phyloP scores from a whole-genome alignment of 805 yeast species.

The Hanseniaspora meyeri region DNA sequence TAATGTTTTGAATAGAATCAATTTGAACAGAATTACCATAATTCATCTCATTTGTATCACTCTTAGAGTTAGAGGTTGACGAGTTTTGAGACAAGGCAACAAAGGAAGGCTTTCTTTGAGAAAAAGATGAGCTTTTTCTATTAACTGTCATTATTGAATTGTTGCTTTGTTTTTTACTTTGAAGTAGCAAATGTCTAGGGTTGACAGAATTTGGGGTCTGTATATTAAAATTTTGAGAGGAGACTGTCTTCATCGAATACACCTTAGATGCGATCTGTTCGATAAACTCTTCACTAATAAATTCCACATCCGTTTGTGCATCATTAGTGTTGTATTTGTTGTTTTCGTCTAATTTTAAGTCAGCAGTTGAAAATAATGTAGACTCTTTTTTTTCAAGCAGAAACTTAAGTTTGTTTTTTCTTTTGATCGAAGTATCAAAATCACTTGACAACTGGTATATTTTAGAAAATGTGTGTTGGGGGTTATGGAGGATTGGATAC shows the following conservation, averaged over 20 bases:
- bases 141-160: conserved; percentile 9
- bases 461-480: not conserved
- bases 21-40: conserved; percentile 14
- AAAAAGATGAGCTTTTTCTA: not conserved
- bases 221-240: not conserved
- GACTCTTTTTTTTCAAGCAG: conserved; percentile 14
- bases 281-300: not conserved
- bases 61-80: conserved; percentile 18
- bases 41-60: conserved; percentile 20
- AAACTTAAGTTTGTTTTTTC: conserved; percentile 17
- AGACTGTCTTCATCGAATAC: not conserved
- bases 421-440: not conserved
- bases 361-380: conserved; percentile 25
- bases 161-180: conserved; percentile 7
- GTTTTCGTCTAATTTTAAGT: conserved; percentile 21
- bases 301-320: not conserved
- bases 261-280: conserved; percentile 1
- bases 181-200: conserved; percentile 4
- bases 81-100: conserved; percentile 11
- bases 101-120: not conserved
- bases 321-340: not conserved
- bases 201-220: not conserved
- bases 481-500: conserved; percentile 38
- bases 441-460: not conserved
- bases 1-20: not conserved